Evolutionary conservation across 352 stramenopile species (phyloP).

Genomic region (Pseudoperonospora humuli): DNA sequence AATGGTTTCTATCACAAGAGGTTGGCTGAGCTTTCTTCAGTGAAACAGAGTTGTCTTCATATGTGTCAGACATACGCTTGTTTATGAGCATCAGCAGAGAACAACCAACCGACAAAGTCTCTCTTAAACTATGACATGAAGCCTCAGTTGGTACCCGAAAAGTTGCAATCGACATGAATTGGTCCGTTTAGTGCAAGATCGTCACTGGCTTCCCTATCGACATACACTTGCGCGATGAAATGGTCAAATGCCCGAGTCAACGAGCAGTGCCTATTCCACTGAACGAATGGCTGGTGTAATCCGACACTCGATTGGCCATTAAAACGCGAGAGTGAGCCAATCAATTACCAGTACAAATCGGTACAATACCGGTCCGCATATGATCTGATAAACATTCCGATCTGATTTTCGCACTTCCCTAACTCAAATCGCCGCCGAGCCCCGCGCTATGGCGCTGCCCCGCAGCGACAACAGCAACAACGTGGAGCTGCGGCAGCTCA

Average conservation of each 20-base stretch:
- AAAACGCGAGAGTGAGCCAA: too few relatives aligned
- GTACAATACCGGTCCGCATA: neutral
- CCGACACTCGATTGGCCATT: conserved; percentile 4
- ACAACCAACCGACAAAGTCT: conserved; percentile 4
- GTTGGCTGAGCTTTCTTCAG: conserved; percentile 36
- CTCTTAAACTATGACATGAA: too few relatives aligned
- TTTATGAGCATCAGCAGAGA: conserved; percentile 62
- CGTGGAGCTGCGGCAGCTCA: conserved; percentile 59
- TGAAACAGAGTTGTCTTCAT: conserved; percentile 52
- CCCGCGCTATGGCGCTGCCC: conserved; percentile 23
- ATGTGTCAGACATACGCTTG: conserved; percentile 85
- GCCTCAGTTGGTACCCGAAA: conserved; percentile 86
- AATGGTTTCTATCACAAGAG: neutral
- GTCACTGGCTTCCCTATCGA: conserved; percentile 47
- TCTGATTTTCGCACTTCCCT: neutral
- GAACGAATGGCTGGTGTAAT: conserved; percentile 11
- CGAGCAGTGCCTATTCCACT: neutral
- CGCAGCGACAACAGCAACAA: conserved; percentile 19
- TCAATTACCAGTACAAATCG: too few relatives aligned
- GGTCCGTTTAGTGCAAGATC: conserved; percentile 72
- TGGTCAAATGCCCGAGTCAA: conserved; percentile 11
- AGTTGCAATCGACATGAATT: conserved; percentile 88
- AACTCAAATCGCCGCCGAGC: neutral
- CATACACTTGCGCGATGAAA: conserved; percentile 3
- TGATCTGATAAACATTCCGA: neutral